Base-by-base conservation (phyloP, 2,329 filamentous ascomycete species). In the Fusarium nelsonii region DNA sequence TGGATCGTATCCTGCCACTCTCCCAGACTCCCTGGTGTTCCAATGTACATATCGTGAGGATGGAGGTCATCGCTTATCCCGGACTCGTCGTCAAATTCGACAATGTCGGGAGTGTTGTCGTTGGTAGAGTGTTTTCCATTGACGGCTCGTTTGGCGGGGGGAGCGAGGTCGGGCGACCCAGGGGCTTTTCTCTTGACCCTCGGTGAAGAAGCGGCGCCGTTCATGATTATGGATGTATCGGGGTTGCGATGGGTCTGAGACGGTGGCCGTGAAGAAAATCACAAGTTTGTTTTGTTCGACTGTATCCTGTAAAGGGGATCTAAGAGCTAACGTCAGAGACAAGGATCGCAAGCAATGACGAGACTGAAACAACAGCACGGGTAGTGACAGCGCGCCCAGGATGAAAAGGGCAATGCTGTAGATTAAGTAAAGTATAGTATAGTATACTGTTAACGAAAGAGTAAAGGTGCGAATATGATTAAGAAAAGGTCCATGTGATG, bases 1-100 rank as follows among this genome's bases (percentile, higher is more conserved):
- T 97, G 94, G 64, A 98, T 97, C 1, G 94, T 97, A 51, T 90
- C 92, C 81, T 98, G 95, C 96, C 96, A 99, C 82, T 97, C 94
- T 37, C 79, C 79, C 49, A 80, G 68, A 72, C 78, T 81, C 30
- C 70, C 76, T n/a, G 80, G 80, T 6, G 78, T 80, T 63, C 76
- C 80, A 48, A 79, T 73, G 56, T 77, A 80, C 71, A 79, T 74
- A 32, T 68, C 77, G 62, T 73, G 77, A 26, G 79, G 74, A 28
- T 79, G 73, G 20, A 79, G 72, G 30, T 81, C 78, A 57, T 84
- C 83, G 30, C 78, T 80, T 51, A 80, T 73, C n/a, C 81, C 82
- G 11, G 81, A 79, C 41, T 81, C 78, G 50, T 79, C 81, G 36
- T 81, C 80, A 58, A 81, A 80, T 34, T 78, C 75, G 49, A 74